Percentiles rank a stretch among this genome's conserved stretches.
These are phyloP conservation scores for Penicillium canescens DNA, from an alignment of 495 filamentous ascomycete genomes.

Conservation along the genomic window DNA sequence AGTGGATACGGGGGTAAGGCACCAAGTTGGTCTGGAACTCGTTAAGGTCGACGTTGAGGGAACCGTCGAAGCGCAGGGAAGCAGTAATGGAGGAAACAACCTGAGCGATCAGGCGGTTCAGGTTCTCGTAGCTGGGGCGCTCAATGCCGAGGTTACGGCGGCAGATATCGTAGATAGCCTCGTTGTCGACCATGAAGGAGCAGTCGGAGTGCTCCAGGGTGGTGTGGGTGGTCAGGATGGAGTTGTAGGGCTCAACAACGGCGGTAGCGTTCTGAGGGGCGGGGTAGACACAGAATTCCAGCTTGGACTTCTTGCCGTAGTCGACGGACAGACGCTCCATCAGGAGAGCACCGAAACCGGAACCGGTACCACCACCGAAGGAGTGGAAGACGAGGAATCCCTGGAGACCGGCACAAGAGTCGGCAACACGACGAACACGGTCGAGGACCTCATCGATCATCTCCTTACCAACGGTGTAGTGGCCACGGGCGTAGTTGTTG, in stretches of 20 bases:
- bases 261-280: conserved; percentile 95
- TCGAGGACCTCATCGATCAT: conserved; percentile 96
- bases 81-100: conserved; percentile 99
- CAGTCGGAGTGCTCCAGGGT: conserved; percentile 99
- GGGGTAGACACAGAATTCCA: conserved; percentile 98
- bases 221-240: conserved; percentile 97
- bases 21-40: conserved; percentile 99
- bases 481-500: conserved; percentile 98
- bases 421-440: conserved; percentile 92
- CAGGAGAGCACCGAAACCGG: conserved; percentile 94
- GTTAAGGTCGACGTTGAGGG: conserved; percentile 98
- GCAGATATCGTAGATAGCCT: conserved; percentile 99
- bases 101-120: conserved; percentile 98
- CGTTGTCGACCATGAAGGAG: conserved; percentile 99
- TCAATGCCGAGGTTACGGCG: conserved; percentile 94
- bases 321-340: conserved; percentile 98
- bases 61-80: conserved; percentile 97
- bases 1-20: conserved; percentile 98
- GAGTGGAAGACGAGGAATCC: conserved; percentile 99
- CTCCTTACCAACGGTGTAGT: conserved; percentile 99
- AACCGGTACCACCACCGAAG: conserved; percentile 98
- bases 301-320: conserved; percentile 99
- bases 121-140: conserved; percentile 95
- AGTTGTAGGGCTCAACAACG: conserved; percentile 99
- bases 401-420: conserved; percentile 96